Evolutionary conservation across 805 yeast genomes (phyloP), one percentile per base, ranked within the genome.

Genomic region (Nakazawaea siamensis): DNA sequence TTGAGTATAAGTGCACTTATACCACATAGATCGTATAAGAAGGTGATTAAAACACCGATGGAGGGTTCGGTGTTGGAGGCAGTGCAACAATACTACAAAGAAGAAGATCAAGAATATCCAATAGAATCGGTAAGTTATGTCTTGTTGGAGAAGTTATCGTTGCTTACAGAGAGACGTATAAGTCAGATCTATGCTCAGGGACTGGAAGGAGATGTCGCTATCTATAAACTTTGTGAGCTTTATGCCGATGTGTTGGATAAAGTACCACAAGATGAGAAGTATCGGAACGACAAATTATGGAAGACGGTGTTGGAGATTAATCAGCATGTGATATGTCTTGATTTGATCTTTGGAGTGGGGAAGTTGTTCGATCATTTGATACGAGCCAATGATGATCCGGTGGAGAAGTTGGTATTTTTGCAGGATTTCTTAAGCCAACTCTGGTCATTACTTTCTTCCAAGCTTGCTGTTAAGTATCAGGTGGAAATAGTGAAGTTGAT

Each of bases 401-500:
- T 51, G 1, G 63, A 69, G 32, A 54, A 55, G 23, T 54, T 62
- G 24, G 52, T 51, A 35, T 41, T 70, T 7, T 48, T 74, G 21
- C 64, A 67, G 42, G 49, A 60, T 0, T 51, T 65, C 3, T 48
- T 72, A 23, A 52, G 64, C 3, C 56, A 64, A 26, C 47, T 80
- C n/a, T 82, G 86, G 85, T 48, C 50, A 2, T 62, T 73, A 29
- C 49, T 83, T 33, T 37, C 37, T 12, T 32, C 36, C 5, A 14
- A 25, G 24, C 66, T 67, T 8, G 61, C 68, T 0, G 75, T 76
- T 3, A 57, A 58, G 31, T 64, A 67, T 38, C 94, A 85, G 48
- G 78, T 80, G 1, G 94, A 83, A 46, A 68, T 81, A 0, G 83
- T 81, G 1, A 73, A 70, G 34, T 62, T 73, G 16, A 62, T 88